Evolutionary conservation across 495 filamentous ascomycete species (phyloP).

Genomic region (Acidomyces sp.): DNA sequence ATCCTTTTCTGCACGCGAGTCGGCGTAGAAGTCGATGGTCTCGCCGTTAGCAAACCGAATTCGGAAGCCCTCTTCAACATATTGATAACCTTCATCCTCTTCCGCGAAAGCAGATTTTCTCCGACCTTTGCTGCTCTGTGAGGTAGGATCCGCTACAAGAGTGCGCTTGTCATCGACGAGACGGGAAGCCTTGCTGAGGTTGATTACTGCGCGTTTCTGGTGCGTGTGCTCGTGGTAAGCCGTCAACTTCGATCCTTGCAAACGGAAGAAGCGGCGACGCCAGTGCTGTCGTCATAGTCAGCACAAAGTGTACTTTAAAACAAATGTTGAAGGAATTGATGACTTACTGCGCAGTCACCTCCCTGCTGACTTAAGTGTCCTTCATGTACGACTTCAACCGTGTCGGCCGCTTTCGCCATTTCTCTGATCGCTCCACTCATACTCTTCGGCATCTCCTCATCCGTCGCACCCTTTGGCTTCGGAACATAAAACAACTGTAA

Average conservation of each 20-base stretch:
- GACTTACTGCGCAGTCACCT: constrained; percentile 89
- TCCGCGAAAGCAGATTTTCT: constrained; percentile 92
- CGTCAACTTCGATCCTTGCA: constrained; percentile 78
- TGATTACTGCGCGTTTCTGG: constrained; percentile 92
- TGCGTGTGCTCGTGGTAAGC: constrained; percentile 92
- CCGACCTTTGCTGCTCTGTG: constrained; percentile 43
- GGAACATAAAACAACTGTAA: constrained; percentile 89
- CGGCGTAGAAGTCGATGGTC: constrained; percentile 96
- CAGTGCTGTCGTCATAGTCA: constrained; percentile 59
- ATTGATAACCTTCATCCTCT: constrained; percentile 99
- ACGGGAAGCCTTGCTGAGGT: constrained; percentile 83
- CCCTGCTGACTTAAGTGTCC: constrained; percentile 90
- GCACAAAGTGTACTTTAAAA: constrained; percentile 2
- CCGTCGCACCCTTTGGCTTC: constrained; percentile 72
- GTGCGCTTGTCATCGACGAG: constrained; percentile 85
- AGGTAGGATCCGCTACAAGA: constrained; percentile 44
- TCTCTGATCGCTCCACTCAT: constrained; percentile 91
- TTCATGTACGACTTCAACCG: constrained; percentile 58
- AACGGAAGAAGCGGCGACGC: constrained; percentile 94
- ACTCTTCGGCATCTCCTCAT: constrained; percentile 97
- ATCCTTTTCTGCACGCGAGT: constrained; percentile 70
- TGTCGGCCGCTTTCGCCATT: constrained; percentile 70
- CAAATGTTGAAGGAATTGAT: neutral
- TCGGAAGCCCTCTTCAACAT: constrained; percentile 96
- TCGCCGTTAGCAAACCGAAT: constrained; percentile 97